A percentile compares a stretch with the other conserved stretches of the same genome.
Evolutionary conservation across 2,329 filamentous ascomycete species (phyloP).

Genomic region (Epichloe amarillans): DNA sequence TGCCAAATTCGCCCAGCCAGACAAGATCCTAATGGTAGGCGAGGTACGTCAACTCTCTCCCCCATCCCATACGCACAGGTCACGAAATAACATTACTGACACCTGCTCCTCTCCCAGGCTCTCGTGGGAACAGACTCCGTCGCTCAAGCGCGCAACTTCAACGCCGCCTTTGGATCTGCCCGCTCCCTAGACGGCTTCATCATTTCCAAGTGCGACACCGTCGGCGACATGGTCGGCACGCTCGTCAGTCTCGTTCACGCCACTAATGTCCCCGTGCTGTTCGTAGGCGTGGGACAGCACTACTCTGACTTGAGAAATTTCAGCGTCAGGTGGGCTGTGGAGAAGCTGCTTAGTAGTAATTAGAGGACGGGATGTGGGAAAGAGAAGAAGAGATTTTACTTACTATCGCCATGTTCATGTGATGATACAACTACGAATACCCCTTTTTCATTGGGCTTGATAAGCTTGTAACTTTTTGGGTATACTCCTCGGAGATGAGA

Average conservation of each 20-base stretch:
- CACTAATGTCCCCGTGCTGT: conserved; percentile 89
- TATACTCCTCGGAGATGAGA: too few relatives aligned
- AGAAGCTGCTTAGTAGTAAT: conserved; percentile 45
- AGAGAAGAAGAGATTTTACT: too few relatives aligned
- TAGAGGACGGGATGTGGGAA: conserved; percentile 13
- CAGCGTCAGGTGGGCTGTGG: conserved; percentile 56
- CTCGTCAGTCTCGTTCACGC: conserved; percentile 95
- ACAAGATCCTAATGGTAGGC: conserved; percentile 96
- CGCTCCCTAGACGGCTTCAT: conserved; percentile 89
- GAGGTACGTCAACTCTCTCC: conserved; percentile 24
- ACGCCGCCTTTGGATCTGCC: conserved; percentile 72
- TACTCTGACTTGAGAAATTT: conserved; percentile 56
- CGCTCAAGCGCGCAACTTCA: conserved; percentile 92
- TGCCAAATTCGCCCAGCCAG: conserved; percentile 85
- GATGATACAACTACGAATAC: too few relatives aligned
- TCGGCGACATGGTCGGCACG: conserved; percentile 96
- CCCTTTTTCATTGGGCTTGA: too few relatives aligned
- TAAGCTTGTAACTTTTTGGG: too few relatives aligned
- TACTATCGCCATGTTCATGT: too few relatives aligned
- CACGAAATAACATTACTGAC: not conserved
- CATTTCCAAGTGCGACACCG: conserved; percentile 96
- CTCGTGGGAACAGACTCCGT: conserved; percentile 93
- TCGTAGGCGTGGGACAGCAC: conserved; percentile 64
- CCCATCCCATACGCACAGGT: conserved; percentile 2
- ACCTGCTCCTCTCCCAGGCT: conserved; percentile 34